Evolutionary conservation across 768 basidiomycete species (phyloP).

Genomic region (Phaeotremella fagi): DNA sequence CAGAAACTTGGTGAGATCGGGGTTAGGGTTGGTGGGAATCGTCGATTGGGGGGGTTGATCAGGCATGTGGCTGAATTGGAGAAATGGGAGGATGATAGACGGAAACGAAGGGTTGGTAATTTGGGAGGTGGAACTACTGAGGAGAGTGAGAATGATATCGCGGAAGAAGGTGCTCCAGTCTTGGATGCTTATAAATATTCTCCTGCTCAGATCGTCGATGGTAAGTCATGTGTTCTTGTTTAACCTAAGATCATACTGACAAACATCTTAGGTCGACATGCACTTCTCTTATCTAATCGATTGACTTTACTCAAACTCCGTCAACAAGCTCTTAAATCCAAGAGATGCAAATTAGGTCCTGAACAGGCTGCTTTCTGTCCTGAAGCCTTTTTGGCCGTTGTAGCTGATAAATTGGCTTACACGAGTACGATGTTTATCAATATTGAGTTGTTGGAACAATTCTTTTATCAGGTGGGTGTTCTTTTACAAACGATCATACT

Average conservation of each 20-base stretch:
- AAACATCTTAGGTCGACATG: slow-evolving; percentile 69
- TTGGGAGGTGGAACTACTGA: slow-evolving; percentile 2
- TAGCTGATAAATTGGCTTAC: slow-evolving; percentile 92
- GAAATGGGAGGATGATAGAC: slow-evolving; percentile 54
- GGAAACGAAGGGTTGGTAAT: slow-evolving; percentile 23
- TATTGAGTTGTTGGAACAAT: slow-evolving; percentile 94
- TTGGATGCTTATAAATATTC: slow-evolving; percentile 83
- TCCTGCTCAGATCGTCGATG: slow-evolving; percentile 84
- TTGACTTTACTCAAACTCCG: slow-evolving; percentile 78
- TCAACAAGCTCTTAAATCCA: slow-evolving; percentile 76
- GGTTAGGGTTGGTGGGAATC: slow-evolving; percentile 78
- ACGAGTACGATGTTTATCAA: slow-evolving; percentile 98
- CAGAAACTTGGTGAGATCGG: slow-evolving; percentile 77
- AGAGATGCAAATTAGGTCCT: slow-evolving; percentile 80
- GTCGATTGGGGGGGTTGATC: slow-evolving; percentile 71
- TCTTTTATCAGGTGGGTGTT: slow-evolving; percentile 83
- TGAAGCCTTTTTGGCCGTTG: slow-evolving; percentile 92
- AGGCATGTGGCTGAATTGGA: slow-evolving; percentile 77
- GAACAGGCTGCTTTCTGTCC: slow-evolving; percentile 87
- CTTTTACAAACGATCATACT: too few relatives aligned
- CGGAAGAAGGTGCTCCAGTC: slow-evolving; percentile 55
- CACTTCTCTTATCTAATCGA: slow-evolving; percentile 79
- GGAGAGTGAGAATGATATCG: slow-evolving; percentile 37
- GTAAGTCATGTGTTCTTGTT: slow-evolving; percentile 53
- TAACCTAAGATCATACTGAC: background rate